Evolutionary conservation across 164 flowering plant genomes (phyloP), one percentile per base, ranked within the genome.

Genomic region (Hamamelis virginiana): DNA sequence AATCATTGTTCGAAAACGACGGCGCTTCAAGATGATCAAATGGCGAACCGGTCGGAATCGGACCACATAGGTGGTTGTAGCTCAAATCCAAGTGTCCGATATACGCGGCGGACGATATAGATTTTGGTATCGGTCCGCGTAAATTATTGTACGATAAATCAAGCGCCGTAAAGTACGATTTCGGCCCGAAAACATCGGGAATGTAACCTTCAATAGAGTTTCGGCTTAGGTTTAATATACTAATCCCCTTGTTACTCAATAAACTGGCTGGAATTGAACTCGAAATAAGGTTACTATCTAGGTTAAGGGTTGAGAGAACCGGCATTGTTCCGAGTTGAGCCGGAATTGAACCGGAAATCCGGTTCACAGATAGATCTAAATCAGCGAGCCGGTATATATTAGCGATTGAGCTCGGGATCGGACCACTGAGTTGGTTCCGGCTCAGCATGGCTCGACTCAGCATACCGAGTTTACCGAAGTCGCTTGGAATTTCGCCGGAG

Each of bases 141-240:
- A 87, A 56, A 0, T 76, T 75, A 22, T 87, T 87, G 69, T 73
- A 76, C 38, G 91, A 87, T 43, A 87, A 59, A 69, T 87, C 91
- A 0, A 87, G 71, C 0, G 71, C 75, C 33, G 82, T 75, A 65
- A 85, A 84, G 41, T 87, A 87, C 1, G 89, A 46, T 60, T 77
- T 84, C 16, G 80, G 19, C 23, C 84, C 80, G 67, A 87, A 85
- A 25, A 78, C 87, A 13, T 87, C 85, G 21, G 91, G 91, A 46
- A 87, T 76, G 21, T 53, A 43, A 1, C 91, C 91, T 38, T 78
- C 83, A 1, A 87, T 41, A 0, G 62, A n/a, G 77, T 87, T 87
- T 18, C 84, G 74, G 81, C 91, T 87, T 71, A 87, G 22, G 65
- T 87, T 87, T 59, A 87, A 11, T 9, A 84, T 81, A 8, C 79